Evolutionary conservation across 1,284 basidiomycete genomes (phyloP).

Genomic region (Ustilago cynodontis): DNA sequence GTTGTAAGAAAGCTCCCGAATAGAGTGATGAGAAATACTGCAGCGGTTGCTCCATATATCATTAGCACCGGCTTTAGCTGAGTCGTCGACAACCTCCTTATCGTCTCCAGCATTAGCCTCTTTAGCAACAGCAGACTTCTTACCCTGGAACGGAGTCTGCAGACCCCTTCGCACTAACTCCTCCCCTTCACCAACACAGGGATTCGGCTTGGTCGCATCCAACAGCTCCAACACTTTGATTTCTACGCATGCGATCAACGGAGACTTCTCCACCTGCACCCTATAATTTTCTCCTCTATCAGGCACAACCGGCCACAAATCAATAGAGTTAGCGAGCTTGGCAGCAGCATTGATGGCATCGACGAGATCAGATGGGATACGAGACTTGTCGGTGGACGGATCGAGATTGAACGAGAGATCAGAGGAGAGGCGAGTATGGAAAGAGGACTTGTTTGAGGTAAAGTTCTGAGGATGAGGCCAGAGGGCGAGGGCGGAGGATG

Average conservation of each 20-base stretch:
- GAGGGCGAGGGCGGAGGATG: slow-evolving; percentile 32
- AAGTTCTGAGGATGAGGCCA: slow-evolving; percentile 73
- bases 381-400: slow-evolving; percentile 53
- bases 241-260: slow-evolving; percentile 33
- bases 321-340: slow-evolving; percentile 69
- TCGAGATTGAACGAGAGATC: slow-evolving; percentile 73
- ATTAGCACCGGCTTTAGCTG: neutral
- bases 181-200: slow-evolving; percentile 11
- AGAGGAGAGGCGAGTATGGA: slow-evolving; percentile 72
- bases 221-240: slow-evolving; percentile 46
- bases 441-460: slow-evolving; percentile 73
- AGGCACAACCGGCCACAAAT: slow-evolving; percentile 74
- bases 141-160: slow-evolving; percentile 21
- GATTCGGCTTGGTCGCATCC: slow-evolving; percentile 29
- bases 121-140: neutral
- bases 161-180: slow-evolving; percentile 2
- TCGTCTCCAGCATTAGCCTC: neutral
- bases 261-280: slow-evolving; percentile 66
- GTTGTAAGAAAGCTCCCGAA: slow-evolving; percentile 27
- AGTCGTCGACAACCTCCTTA: slow-evolving; percentile 1
- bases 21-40: slow-evolving; percentile 24
- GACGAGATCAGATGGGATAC: slow-evolving; percentile 71
- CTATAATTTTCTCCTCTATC: slow-evolving; percentile 73
- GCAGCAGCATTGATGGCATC: slow-evolving; percentile 73
- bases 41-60: slow-evolving; percentile 28